These are phyloP conservation scores for Blepharisma stoltei DNA, from an alignment of 73 alveolate species.

Conservation along the genomic window DNA sequence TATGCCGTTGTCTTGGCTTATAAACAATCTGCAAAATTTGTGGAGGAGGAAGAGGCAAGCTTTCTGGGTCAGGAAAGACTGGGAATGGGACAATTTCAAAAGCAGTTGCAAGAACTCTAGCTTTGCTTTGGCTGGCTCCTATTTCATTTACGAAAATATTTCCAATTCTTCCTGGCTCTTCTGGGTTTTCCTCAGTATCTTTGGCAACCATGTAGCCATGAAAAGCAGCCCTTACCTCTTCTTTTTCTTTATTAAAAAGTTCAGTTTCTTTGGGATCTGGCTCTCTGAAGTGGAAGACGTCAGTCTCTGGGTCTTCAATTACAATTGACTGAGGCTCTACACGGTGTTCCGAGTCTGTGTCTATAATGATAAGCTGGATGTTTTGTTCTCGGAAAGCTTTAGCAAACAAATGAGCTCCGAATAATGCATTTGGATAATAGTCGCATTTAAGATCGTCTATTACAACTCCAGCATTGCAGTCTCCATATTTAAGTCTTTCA, in stretches of 20 bases:
- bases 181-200: constrained; percentile 58
- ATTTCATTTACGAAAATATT: constrained; percentile 65
- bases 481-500: constrained; percentile 82
- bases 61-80: constrained; percentile 98
- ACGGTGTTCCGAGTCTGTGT: constrained; percentile 42
- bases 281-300: constrained; percentile 38
- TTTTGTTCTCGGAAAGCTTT: constrained; percentile 83
- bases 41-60: constrained; percentile 98
- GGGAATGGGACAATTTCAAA: constrained; percentile 94
- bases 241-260: constrained; percentile 44
- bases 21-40: constrained; percentile 83
- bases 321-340: constrained; percentile 23
- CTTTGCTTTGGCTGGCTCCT: constrained; percentile 44
- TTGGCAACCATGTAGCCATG: constrained; percentile 38
- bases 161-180: constrained; percentile 67
- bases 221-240: constrained; percentile 49
- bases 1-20: constrained; percentile 66
- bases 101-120: constrained; percentile 63
- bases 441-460: constrained; percentile 88
- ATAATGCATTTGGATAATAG: constrained; percentile 81
- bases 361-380: constrained; percentile 75
- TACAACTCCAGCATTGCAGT: constrained; percentile 95
- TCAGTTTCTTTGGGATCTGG: constrained; percentile 47
- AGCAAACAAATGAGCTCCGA: constrained; percentile 69
- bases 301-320: not conserved